phyloP scores from a whole-genome alignment of 2,329 filamentous ascomycete genomes.

The Rutstroemia sp. region DNA sequence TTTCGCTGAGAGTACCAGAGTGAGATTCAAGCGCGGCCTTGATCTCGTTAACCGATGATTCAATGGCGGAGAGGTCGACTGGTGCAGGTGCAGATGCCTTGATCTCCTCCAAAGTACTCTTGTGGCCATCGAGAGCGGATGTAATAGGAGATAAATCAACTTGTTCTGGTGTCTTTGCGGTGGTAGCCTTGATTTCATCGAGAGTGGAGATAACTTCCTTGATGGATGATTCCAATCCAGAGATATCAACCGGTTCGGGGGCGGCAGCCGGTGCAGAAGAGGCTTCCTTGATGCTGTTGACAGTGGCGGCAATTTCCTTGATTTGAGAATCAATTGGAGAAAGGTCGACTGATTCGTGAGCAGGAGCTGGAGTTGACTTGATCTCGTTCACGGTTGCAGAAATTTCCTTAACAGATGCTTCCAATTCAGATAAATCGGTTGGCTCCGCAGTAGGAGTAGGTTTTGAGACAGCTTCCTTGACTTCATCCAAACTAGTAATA shows the following conservation, averaged over 20 bases:
- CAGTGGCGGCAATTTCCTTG: slow-evolving; percentile 12
- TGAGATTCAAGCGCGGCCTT: slow-evolving; percentile 10
- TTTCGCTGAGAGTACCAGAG: slow-evolving; percentile 10
- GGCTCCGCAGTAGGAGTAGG: slow-evolving; percentile 13
- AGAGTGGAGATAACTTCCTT: slow-evolving; percentile 16
- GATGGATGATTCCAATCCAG: slow-evolving; percentile 13
- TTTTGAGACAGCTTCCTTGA: slow-evolving; percentile 8
- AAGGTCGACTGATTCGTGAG: slow-evolving; percentile 15
- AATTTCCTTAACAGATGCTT: slow-evolving; percentile 10
- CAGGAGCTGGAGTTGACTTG: slow-evolving; percentile 13
- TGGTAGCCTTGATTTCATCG: slow-evolving; percentile 9
- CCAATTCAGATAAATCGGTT: slow-evolving; percentile 13
- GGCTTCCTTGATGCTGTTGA: slow-evolving; percentile 7
- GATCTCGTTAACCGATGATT: slow-evolving; percentile 8
- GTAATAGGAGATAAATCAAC: slow-evolving; percentile 15
- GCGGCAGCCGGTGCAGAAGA: slow-evolving; percentile 9
- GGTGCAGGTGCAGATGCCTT: slow-evolving; percentile 8
- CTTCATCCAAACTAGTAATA: slow-evolving; percentile 10
- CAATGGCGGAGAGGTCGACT: slow-evolving; percentile 14
- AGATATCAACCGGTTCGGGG: slow-evolving; percentile 14
- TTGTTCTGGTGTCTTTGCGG: neutral
- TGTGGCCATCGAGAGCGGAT: slow-evolving; percentile 13
- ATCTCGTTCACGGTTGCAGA: slow-evolving; percentile 13
- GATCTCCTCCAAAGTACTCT: slow-evolving; percentile 9
- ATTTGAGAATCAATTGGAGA: slow-evolving; percentile 13